Evolutionary conservation across 768 basidiomycete genomes (phyloP), one percentile per base, ranked within the genome.

Genomic region (Roridomyces roridus): DNA sequence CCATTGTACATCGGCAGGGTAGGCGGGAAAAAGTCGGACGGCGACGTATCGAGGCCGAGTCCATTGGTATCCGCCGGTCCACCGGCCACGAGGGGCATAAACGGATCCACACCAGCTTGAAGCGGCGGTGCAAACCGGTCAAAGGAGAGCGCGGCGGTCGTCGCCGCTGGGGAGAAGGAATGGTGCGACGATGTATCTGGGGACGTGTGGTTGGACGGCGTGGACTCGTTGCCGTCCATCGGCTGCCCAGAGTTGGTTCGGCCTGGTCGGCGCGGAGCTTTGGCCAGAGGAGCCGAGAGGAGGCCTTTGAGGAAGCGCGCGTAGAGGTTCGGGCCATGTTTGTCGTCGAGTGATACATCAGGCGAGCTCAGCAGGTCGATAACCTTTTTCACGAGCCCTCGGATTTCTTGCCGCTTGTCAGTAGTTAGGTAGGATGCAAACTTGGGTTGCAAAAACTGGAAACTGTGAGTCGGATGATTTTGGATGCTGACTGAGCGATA

Each of bases 261-360:
- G 40, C 40, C 28, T 14, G 44, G 52, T 39, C 44, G 40, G 45
- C 35, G 64, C 52, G 17, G 51, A 45, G 62, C 67, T 23, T 73
- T 73, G 10, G 79, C 77, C 68, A 75, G 80, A 18, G 84, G 84
- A n/a, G 81, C 81, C 15, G 82, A 82, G 8, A 94, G 79, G 5
- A 94, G 78, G 31, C 86, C 85, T 40, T 83, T 82, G 42, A 94
- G 77, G 81, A 94, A 94, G 44, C 84, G 86, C 0, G 92, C 84
- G 69, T 92, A 93, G 6, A 93, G 75, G 67, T 85, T 88, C 1
- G 91, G 92, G 0, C 88, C 89, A 66, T 94, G 91, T 17, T 86
- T 85, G 24, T 90, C 87, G 71, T 94, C 92, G 55, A 94, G 80
- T 18, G 87, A 86, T 17, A 94, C 83, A 51, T 87, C 85, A 6